phyloP scores from a whole-genome alignment of 2,329 filamentous ascomycete genomes.

The Fusarium neocosmosporiellum region DNA sequence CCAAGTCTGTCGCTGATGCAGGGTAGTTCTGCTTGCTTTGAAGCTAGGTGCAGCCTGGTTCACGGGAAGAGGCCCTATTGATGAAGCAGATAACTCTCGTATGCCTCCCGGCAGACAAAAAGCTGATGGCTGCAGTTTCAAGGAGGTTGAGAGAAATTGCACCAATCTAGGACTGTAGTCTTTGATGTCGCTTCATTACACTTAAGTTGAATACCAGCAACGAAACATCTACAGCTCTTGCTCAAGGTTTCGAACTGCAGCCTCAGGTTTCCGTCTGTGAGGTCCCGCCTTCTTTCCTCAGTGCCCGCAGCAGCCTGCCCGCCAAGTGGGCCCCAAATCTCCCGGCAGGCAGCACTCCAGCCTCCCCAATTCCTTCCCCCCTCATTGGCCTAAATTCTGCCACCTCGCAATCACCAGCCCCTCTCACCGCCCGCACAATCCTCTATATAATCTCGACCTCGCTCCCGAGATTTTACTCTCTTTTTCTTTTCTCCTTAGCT shows the following conservation, averaged over 20 bases:
- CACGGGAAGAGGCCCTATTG: neutral
- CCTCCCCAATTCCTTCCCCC: neutral
- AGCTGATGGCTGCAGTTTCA: neutral
- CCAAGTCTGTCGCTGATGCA: neutral
- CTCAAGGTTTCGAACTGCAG: neutral
- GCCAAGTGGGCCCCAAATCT: conserved; percentile 3
- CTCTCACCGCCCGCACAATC: conserved; percentile 12
- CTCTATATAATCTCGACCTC: neutral
- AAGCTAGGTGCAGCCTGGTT: neutral
- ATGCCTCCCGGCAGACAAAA: neutral
- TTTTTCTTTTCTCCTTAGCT: conserved; percentile 53
- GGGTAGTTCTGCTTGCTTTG: neutral
- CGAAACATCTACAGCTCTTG: neutral
- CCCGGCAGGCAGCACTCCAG: conserved; percentile 26
- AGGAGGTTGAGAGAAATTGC: neutral
- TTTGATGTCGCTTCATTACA: neutral
- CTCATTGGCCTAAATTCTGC: conserved; percentile 28
- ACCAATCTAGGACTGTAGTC: neutral
- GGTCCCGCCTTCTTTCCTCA: neutral
- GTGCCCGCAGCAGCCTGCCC: neutral
- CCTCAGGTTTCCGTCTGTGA: conserved; percentile 5
- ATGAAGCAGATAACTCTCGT: neutral
- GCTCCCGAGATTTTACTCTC: conserved; percentile 34
- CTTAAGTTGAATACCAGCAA: neutral
- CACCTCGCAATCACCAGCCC: neutral